phyloP scores from a whole-genome alignment of 192 early-diverging fungal genomes.

The Rhizoclosmatium globosum region DNA sequence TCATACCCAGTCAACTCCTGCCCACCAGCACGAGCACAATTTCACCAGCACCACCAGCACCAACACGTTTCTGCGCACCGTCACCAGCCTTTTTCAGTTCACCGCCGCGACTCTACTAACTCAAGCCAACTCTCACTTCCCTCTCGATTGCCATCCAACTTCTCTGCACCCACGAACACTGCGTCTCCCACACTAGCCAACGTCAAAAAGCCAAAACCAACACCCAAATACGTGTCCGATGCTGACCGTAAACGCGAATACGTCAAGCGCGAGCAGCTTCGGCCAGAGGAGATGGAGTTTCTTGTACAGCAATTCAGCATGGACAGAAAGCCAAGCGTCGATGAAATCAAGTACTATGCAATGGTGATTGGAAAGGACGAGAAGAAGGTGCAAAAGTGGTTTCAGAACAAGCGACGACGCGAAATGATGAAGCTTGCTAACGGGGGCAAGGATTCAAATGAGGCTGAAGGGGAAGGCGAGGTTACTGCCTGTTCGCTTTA shows the following conservation, averaged over 20 bases:
- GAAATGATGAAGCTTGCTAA: no score
- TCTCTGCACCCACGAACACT: no score
- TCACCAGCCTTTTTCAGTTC: neutral
- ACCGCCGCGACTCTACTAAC: neutral
- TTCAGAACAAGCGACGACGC: neutral
- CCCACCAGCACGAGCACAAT: no score
- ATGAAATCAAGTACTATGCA: neutral
- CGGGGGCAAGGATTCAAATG: no score
- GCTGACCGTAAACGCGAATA: neutral
- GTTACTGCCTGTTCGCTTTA: no score
- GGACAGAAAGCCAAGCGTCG: neutral
- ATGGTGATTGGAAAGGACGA: neutral
- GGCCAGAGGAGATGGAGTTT: neutral
- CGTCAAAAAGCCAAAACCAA: no score
- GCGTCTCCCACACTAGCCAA: no score
- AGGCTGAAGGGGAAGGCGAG: no score
- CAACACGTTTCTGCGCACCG: neutral
- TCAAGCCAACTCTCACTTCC: neutral
- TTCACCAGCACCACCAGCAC: neutral
- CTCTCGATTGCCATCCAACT: neutral
- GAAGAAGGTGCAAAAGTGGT: slow-evolving; percentile 1
- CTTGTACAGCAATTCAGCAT: neutral
- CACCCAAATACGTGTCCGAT: no score
- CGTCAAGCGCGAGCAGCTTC: neutral
- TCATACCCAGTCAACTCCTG: no score